Evolutionary conservation across 306 rosid genomes (phyloP), one percentile per base, ranked within the genome.

Genomic region (Pyrus communis): DNA sequence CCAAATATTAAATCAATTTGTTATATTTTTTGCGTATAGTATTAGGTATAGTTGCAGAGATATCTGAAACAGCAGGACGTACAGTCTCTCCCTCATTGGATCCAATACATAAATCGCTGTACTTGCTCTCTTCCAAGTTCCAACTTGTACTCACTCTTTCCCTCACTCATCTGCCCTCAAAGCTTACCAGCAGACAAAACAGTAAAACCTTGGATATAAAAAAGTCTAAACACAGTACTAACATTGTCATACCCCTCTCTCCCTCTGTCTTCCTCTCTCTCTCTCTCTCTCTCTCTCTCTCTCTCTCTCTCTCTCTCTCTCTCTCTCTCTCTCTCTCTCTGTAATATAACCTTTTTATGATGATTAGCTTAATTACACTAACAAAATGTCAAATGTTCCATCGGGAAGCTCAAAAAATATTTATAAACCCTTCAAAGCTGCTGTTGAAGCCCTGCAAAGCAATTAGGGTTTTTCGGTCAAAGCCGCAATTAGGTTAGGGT

Each of bases 181-280:
- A 84, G 79, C 82, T 72, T 75, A 74, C 79, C 83, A 75, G 82
- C 81, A 75, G 82, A 73, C 77, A 81, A 77, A 81, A 85, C 84
- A 72, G 86, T 83, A 25, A 58, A 58, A 58, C 30, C 63, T 22
- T 22, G 7, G 63, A 58, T 58, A 22, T 58, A 58, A 22, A 58
- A n/a, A 22, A 15, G 21, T 49, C 55, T 49, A 8, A 49, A 49
- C 19, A 49, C 19, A 15, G 21, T 49, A 0, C 7, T 46, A 49
- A 49, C 19, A 49, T 49, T 15, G 15, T 49, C 19, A 49, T 49
- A 49, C 19, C 55, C 9, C 1, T 35, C 8, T 35, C 40, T 35
- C 40, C 6, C 40, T 35, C 40, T 35, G 38, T 33, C 38, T 5
- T 33, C 38, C 38, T 33, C 33, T 1, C 4, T 46, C 52, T 13